Percentiles rank a stretch among this genome's conserved stretches.
phyloP scores from a whole-genome alignment of 1,139 yeast species.

The Pichia sp. region DNA sequence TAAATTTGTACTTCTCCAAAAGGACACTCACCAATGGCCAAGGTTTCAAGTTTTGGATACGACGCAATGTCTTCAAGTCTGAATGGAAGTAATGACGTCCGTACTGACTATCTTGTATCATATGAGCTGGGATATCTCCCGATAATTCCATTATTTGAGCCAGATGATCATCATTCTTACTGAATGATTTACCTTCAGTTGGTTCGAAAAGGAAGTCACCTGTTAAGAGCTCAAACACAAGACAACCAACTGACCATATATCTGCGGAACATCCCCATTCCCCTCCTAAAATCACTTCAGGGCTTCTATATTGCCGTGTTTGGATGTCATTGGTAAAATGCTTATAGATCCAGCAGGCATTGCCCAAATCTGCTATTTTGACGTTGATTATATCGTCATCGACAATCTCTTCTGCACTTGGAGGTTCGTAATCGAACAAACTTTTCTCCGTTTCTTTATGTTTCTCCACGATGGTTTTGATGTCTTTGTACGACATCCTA shows the following conservation, averaged over 20 bases:
- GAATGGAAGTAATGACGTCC: conserved; percentile 49
- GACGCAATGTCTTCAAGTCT: conserved; percentile 39
- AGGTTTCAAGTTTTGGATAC: conserved; percentile 57
- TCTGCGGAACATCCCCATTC: conserved; percentile 83
- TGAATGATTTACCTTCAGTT: conserved; percentile 53
- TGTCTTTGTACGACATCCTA: conserved; percentile 20
- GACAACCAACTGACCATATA: conserved; percentile 79
- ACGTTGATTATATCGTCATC: conserved; percentile 39
- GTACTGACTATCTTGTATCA: conserved; percentile 47
- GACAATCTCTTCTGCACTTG: conserved; percentile 27
- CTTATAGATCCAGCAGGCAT: conserved; percentile 67
- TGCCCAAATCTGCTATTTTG: conserved; percentile 81
- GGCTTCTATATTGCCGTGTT: conserved; percentile 80
- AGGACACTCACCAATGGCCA: conserved; percentile 67
- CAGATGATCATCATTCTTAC: conserved; percentile 78
- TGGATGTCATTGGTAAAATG: conserved; percentile 83
- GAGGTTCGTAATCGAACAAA: conserved; percentile 24
- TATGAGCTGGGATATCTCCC: conserved; percentile 50
- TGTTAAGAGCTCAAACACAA: conserved; percentile 71
- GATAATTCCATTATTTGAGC: conserved; percentile 77
- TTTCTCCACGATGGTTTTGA: conserved; percentile 20
- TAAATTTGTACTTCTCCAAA: conserved; percentile 64
- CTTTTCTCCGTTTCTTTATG: conserved; percentile 18
- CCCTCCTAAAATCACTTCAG: conserved; percentile 64
- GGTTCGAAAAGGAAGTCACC: conserved; percentile 87